These are phyloP conservation scores for Penicillium sumatraense DNA, from an alignment of 2,329 filamentous ascomycete species.

Conservation along the genomic window DNA sequence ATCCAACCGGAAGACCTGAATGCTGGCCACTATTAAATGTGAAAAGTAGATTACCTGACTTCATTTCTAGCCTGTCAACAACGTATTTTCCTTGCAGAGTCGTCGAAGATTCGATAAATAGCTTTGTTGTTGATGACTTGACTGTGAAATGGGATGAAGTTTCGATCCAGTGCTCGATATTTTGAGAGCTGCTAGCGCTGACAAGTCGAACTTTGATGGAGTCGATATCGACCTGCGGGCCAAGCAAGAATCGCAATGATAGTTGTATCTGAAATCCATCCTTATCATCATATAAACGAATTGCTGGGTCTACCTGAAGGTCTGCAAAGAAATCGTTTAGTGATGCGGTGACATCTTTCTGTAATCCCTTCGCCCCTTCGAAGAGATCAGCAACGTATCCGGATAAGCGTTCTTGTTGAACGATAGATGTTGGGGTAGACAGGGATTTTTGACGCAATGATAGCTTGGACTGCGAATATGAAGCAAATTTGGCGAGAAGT, in stretches of 20 bases:
- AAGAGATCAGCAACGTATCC: constrained; percentile 50
- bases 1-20: constrained; percentile 37
- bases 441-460: constrained; percentile 35
- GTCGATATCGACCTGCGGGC: constrained; percentile 70
- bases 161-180: constrained; percentile 71
- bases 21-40: constrained; percentile 34
- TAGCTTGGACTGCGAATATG: constrained; percentile 37
- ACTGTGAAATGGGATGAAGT: constrained; percentile 53
- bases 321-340: constrained; percentile 75
- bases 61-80: constrained; percentile 72
- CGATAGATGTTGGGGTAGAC: constrained; percentile 36
- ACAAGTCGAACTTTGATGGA: constrained; percentile 67
- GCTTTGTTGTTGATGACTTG: constrained; percentile 58
- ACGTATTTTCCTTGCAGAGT: constrained; percentile 70
- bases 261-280: constrained; percentile 78
- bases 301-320: constrained; percentile 68
- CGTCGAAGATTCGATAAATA: constrained; percentile 55
- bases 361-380: constrained; percentile 53
- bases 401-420: constrained; percentile 37
- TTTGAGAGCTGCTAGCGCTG: constrained; percentile 51
- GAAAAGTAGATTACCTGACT: constrained; percentile 46
- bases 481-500: constrained; percentile 54
- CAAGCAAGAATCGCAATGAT: constrained; percentile 71
- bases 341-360: constrained; percentile 68
- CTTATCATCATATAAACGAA: constrained; percentile 69